These are phyloP conservation scores for Podila epicladia DNA, from an alignment of 192 early-diverging fungal genomes.

Conservation along the genomic window DNA sequence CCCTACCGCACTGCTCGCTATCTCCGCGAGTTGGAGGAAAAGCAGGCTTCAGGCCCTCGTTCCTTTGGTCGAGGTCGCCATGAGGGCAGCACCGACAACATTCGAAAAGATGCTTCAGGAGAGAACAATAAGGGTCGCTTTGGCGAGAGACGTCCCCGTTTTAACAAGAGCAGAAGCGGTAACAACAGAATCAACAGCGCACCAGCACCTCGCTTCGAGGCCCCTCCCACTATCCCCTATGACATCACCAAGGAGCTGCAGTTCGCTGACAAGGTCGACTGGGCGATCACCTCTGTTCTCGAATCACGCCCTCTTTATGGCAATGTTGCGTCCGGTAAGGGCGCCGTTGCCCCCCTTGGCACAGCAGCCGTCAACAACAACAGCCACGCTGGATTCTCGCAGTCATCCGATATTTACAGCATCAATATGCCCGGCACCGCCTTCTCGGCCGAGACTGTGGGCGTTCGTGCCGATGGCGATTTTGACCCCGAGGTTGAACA, in stretches of 20 bases:
- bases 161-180: not conserved
- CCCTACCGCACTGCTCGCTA: conserved; percentile 28
- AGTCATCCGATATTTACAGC: conserved; percentile 1
- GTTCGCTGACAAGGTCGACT: conserved; percentile 31
- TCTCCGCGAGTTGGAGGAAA: conserved; percentile 1
- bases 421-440: conserved; percentile 13
- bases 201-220: conserved; percentile 20
- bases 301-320: conserved; percentile 32
- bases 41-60: conserved; percentile 11
- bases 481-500: conserved; percentile 43
- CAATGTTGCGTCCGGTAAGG: conserved; percentile 24
- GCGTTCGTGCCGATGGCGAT: conserved; percentile 22
- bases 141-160: not conserved
- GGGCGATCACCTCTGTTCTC: conserved; percentile 41
- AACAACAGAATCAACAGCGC: not conserved
- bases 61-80: not conserved
- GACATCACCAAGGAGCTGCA: conserved; percentile 30
- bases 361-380: conserved; percentile 17
- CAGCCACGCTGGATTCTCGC: conserved; percentile 1
- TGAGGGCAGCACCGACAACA: not conserved
- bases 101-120: not conserved
- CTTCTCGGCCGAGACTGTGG: conserved; percentile 20
- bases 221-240: conserved; percentile 24
- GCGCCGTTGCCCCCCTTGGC: conserved; percentile 12
- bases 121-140: not conserved